Evolutionary conservation across 257 asterid species (phyloP), one percentile per base, ranked within the genome.

Genomic region (Primulina huaijiensis): DNA sequence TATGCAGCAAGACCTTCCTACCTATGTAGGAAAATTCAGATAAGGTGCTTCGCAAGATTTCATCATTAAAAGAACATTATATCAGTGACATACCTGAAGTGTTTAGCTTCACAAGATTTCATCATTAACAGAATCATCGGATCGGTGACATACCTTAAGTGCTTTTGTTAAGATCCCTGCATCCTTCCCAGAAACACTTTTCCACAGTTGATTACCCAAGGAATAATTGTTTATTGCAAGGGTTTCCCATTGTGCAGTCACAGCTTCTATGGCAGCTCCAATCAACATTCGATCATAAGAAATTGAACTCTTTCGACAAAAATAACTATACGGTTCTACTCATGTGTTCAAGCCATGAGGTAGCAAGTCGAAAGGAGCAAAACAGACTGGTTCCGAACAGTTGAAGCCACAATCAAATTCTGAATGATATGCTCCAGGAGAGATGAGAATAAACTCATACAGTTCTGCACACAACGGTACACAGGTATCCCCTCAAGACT

Each of bases 291-390:
- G 85, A 77, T 91, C 99, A 64, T 85, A 79, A 58, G 99, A 93
- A 59, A 93, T 83, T 33, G 83, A 75, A 3, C 96, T 85, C 81
- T 77, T 83, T 46, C 85, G 64, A 78, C 78, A 25, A 65, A 72
- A 74, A 30, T 77, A 92, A 67, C 85, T 76, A 70, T 89, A 89
- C 60, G 79, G 72, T 74, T 93, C 96, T 46, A 78, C 76, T 37
- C n/a, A n/a, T n/a, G 79, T 77, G 58, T 76, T 68, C 75, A 86
- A 92, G 70, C 97, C 96, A 79, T 81, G 85, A 56, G 91, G 86
- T 70, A 93, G 75, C 97, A 97, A 93, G 73, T 93, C 92, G 65
- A 86, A 71, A 57, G 96, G 95, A 78, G 97, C 96, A 72, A 93
- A 83, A 82, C 83, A 75, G 25, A 78, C 89, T 11, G 86, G 23